These are phyloP conservation scores for Pichia sp. DNA, from an alignment of 1,139 yeast genomes.

Conservation along the genomic window DNA sequence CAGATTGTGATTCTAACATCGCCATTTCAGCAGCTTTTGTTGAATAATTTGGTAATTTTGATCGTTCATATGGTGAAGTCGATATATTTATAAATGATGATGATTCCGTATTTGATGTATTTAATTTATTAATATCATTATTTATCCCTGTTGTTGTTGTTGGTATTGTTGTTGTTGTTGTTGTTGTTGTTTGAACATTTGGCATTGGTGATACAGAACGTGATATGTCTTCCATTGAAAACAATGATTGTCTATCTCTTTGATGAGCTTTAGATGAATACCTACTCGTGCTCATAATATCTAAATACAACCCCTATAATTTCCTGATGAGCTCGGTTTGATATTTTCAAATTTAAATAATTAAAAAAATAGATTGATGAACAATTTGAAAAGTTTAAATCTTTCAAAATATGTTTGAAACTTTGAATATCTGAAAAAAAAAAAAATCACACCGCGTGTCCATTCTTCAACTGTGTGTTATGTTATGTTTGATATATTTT, in stretches of 20 bases:
- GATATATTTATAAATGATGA: too few species aligned
- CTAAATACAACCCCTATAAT: neutral
- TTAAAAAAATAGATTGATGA: too few species aligned
- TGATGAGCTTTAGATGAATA: constrained; percentile 30
- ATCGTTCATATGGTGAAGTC: constrained; percentile 25
- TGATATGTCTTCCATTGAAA: constrained; percentile 16
- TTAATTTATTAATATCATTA: neutral
- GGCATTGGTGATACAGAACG: constrained; percentile 4
- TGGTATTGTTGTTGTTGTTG: neutral
- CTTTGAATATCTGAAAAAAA: too few species aligned
- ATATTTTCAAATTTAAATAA: too few species aligned
- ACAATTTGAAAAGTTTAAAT: too few species aligned
- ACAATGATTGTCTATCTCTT: constrained; percentile 28
- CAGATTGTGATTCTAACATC: constrained; percentile 74
- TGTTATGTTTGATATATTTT: too few species aligned
- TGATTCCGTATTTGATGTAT: neutral
- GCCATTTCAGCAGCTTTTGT: constrained; percentile 54
- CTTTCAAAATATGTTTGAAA: too few species aligned
- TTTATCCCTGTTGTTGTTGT: constrained; percentile 24
- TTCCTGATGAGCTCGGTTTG: too few species aligned
- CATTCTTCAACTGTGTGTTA: too few species aligned
- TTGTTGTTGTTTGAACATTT: neutral
- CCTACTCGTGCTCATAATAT: constrained; percentile 27
- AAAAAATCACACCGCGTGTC: neutral
- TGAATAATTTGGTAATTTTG: constrained; percentile 17